Base-by-base conservation (phyloP, 345 rosid genomes). In the Salix udensis region DNA sequence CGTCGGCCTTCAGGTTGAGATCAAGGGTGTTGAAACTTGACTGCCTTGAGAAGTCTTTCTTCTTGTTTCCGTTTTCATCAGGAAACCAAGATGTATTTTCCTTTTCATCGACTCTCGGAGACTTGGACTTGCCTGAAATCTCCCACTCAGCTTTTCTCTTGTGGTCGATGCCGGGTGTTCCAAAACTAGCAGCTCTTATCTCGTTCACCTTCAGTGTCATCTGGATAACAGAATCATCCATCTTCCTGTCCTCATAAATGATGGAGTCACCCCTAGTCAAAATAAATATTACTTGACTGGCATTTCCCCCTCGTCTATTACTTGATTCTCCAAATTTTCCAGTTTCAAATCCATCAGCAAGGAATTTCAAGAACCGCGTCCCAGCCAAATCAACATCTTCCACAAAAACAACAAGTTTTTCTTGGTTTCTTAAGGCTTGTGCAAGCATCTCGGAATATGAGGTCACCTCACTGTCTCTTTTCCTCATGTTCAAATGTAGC, bases 331-430 rank as follows among this genome's bases (percentile, higher is more conserved):
- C 82, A 23, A 78, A 87, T 1, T 71, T 84, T 50, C 84, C 84
- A 0, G 67, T 82, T 80, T 88, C 84, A 1, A 83, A 85, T 24
- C 86, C 79, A 66, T 89, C 91, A 34, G 84, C 75, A 9, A 94
- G 89, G 58, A 85, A 77, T 74, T 84, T 85, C 71, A 89, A 67
- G 81, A 90, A 83, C 66, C 65, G 79, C 42, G 74, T n/a, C 65
- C 87, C 91, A 7, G 91, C 92, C 82, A 85, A 82, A 78, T 91
- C 96, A 65, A 86, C 79, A 37, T 89, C 76, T 77, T 92, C 96
- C 75, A 94, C 77, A 80, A 92, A 71, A 75, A 89, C 86, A 46
- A 89, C 90, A 19, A 82, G 67, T 68, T 78, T 83, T 77, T 84
- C 88, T 8, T 73, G 75, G 9, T 71, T 72, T 64, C 74, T 82